Evolutionary conservation across 768 basidiomycete genomes (phyloP).

Genomic region (Boletus pseudo-olivaceus): DNA sequence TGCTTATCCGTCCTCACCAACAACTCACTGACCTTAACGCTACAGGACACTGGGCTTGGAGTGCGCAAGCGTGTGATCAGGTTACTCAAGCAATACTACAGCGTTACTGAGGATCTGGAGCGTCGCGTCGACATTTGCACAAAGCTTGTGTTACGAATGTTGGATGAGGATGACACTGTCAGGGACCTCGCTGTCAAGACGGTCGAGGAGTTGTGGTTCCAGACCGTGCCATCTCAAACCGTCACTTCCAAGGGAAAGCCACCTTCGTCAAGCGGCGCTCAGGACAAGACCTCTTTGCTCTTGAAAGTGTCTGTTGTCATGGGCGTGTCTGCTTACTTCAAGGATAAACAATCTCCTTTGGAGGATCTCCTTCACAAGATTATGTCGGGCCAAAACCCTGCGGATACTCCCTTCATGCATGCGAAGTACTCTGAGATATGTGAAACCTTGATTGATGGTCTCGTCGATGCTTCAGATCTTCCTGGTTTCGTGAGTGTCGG

Average conservation of each 20-base stretch:
- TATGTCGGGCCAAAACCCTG: conserved; percentile 65
- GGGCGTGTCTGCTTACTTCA: conserved; percentile 77
- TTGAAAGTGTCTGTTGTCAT: conserved; percentile 79
- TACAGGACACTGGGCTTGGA: conserved; percentile 87
- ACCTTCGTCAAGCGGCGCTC: conserved; percentile 27
- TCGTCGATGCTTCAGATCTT: conserved; percentile 83
- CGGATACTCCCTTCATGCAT: conserved; percentile 52
- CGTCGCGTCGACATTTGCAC: conserved; percentile 78
- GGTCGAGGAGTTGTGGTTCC: conserved; percentile 90
- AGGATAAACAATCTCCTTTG: conserved; percentile 77
- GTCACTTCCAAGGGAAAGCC: conserved; percentile 39
- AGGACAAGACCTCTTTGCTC: conserved; percentile 54
- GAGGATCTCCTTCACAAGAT: conserved; percentile 85
- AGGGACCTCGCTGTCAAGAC: conserved; percentile 91
- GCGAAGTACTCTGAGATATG: conserved; percentile 77
- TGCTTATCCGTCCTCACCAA: neutral
- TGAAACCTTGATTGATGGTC: conserved; percentile 78
- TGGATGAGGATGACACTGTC: conserved; percentile 93
- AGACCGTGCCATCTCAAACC: conserved; percentile 30
- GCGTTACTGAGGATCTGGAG: conserved; percentile 52
- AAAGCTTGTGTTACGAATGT: conserved; percentile 75
- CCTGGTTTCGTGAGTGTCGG: conserved; percentile 63
- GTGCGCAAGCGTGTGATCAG: conserved; percentile 97
- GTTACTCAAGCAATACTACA: conserved; percentile 80
- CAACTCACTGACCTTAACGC: neutral